These are phyloP conservation scores for Spatholobus suberectus DNA, from an alignment of 306 rosid species.

Conservation along the genomic window DNA sequence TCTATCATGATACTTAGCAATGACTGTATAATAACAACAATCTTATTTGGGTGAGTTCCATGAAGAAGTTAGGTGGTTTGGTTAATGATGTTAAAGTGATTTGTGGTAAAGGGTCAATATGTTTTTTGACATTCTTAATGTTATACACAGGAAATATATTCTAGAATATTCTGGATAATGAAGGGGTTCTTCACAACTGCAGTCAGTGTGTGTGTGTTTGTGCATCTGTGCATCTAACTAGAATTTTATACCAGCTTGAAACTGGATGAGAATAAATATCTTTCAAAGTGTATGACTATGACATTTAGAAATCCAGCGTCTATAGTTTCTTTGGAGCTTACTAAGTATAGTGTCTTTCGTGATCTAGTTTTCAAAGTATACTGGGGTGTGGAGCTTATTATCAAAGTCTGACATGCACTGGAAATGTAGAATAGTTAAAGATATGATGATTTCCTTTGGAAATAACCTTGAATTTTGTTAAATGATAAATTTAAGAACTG, in stretches of 20 bases:
- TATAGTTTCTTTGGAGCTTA: slow-evolving; percentile 11
- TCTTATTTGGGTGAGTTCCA: slow-evolving; percentile 21
- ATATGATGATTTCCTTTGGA: neutral
- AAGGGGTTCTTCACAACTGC: slow-evolving; percentile 11
- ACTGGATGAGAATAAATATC: neutral
- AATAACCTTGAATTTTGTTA: neutral
- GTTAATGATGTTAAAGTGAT: neutral
- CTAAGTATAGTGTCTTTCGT: neutral
- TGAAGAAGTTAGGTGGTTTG: slow-evolving; percentile 1
- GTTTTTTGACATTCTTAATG: neutral
- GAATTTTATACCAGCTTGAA: neutral
- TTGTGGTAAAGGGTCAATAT: neutral
- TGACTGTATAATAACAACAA: neutral
- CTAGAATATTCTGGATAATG: neutral
- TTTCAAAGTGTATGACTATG: neutral
- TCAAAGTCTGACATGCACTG: neutral
- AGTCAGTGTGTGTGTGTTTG: neutral
- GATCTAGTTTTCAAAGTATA: neutral
- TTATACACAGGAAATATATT: neutral
- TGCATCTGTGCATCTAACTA: neutral
- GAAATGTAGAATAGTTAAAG: neutral
- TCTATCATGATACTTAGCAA: neutral
- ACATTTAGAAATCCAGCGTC: slow-evolving; percentile 4
- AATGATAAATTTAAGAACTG: neutral
- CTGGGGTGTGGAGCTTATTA: neutral